phyloP scores from a whole-genome alignment of 78 protist genomes.

The Corallochytrium limacisporum region DNA sequence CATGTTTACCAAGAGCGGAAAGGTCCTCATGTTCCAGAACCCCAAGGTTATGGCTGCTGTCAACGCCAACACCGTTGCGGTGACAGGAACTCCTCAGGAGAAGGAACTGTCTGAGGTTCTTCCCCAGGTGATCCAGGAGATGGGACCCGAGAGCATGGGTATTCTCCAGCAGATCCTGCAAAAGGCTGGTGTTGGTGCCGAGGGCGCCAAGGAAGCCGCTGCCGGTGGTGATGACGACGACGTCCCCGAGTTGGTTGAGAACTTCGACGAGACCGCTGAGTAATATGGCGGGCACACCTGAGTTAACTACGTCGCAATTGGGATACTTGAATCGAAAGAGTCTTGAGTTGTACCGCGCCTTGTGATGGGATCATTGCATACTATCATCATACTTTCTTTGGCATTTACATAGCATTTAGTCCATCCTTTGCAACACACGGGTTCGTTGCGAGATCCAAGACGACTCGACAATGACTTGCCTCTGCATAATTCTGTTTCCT shows the following conservation, averaged over 20 bases:
- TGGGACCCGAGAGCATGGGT: neutral
- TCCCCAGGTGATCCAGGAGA: constrained; percentile 2
- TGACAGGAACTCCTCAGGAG: constrained; percentile 30
- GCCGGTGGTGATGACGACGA: constrained; percentile 7
- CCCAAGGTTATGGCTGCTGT: constrained; percentile 32
- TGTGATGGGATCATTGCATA: too few species aligned
- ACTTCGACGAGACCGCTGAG: constrained; percentile 1
- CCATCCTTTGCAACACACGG: too few species aligned
- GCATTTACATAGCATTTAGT: too few species aligned
- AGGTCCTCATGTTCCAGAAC: constrained; percentile 34
- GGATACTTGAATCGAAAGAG: too few species aligned
- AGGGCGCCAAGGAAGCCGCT: neutral
- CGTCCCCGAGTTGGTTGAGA: constrained; percentile 11
- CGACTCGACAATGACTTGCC: too few species aligned
- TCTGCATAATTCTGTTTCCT: too few species aligned
- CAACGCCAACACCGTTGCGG: constrained; percentile 28
- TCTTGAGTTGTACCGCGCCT: too few species aligned
- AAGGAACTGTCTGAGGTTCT: constrained; percentile 12
- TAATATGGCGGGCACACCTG: too few species aligned
- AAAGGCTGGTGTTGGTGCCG: neutral
- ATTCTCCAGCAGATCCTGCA: neutral
- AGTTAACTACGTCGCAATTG: too few species aligned
- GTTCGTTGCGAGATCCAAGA: too few species aligned
- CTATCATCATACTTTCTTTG: too few species aligned
- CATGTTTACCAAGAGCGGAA: constrained; percentile 33